Percentiles rank a stretch among this genome's conserved stretches.
These are phyloP conservation scores for Akanthomyces muscarius DNA, from an alignment of 2,329 filamentous ascomycete genomes.

Conservation along the genomic window DNA sequence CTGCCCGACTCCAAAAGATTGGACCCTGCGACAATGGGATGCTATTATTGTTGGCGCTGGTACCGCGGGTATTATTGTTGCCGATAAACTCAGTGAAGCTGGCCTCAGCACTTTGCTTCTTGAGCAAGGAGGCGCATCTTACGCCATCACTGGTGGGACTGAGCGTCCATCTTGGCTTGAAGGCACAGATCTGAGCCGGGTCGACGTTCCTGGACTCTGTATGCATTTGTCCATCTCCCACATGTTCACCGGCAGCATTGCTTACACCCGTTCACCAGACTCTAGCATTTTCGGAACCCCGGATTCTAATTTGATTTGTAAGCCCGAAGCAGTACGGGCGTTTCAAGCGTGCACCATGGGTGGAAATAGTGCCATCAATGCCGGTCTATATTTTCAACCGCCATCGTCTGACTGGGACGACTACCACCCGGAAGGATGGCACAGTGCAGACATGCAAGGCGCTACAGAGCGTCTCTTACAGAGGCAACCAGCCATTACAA, in stretches of 20 bases:
- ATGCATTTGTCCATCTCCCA: slow-evolving; percentile 17
- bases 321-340: slow-evolving; percentile 34
- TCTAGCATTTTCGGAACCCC: slow-evolving; percentile 44
- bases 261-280: slow-evolving; percentile 26
- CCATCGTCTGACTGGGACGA: slow-evolving; percentile 49
- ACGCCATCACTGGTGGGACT: slow-evolving; percentile 44
- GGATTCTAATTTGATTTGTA: slow-evolving; percentile 38
- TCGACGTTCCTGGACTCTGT: slow-evolving; percentile 51
- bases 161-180: slow-evolving; percentile 46
- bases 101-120: slow-evolving; percentile 49
- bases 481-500: slow-evolving; percentile 40
- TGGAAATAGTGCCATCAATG: slow-evolving; percentile 51
- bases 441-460: slow-evolving; percentile 43
- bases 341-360: slow-evolving; percentile 49
- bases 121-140: slow-evolving; percentile 48
- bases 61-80: slow-evolving; percentile 49
- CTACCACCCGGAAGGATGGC: slow-evolving; percentile 48
- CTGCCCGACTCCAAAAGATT: slow-evolving; percentile 17
- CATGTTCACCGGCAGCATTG: background rate
- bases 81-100: slow-evolving; percentile 47
- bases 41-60: slow-evolving; percentile 46
- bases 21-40: slow-evolving; percentile 22
- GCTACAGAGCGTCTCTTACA: slow-evolving; percentile 42
- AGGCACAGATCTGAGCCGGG: slow-evolving; percentile 44
- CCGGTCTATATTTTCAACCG: slow-evolving; percentile 50